Evolutionary conservation across 805 yeast species (phyloP).

Genomic region (Sugiyamaella mastotermitis): DNA sequence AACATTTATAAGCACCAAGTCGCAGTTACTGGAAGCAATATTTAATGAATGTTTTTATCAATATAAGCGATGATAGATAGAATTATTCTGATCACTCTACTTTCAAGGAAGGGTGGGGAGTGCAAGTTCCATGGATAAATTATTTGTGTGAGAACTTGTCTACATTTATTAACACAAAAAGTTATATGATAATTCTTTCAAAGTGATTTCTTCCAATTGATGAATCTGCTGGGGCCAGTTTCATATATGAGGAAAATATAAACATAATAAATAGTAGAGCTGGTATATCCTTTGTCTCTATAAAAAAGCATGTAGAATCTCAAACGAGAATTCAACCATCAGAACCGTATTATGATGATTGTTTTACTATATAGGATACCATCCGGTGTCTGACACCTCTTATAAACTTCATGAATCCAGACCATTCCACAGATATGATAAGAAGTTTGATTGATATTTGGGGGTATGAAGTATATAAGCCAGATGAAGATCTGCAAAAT

Average conservation of each 20-base stretch:
- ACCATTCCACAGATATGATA: slow-evolving; percentile 28
- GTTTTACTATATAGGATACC: slow-evolving; percentile 37
- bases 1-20: slow-evolving; percentile 5
- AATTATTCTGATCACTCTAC: slow-evolving; percentile 2
- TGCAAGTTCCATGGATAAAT: slow-evolving; percentile 1
- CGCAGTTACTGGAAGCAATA: slow-evolving; percentile 6
- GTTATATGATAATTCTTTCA: too few relatives aligned
- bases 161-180: too few relatives aligned
- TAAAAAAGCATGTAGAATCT: too few relatives aligned
- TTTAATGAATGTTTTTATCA: not conserved
- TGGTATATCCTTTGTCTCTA: too few relatives aligned
- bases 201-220: too few relatives aligned
- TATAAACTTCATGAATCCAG: slow-evolving; percentile 27
- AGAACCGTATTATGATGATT: slow-evolving; percentile 33
- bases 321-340: slow-evolving; percentile 1
- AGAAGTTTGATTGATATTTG: slow-evolving; percentile 29
- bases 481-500: slow-evolving; percentile 34
- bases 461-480: slow-evolving; percentile 33
- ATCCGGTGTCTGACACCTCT: slow-evolving; percentile 34
- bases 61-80: not conserved
- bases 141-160: slow-evolving; percentile 5
- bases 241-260: too few relatives aligned
- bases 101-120: slow-evolving; percentile 7
- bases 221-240: too few relatives aligned
- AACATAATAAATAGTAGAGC: too few relatives aligned